Evolutionary conservation across 805 yeast genomes (phyloP), one percentile per base, ranked within the genome.

Genomic region (Wickerhamomyces chaumierensis): DNA sequence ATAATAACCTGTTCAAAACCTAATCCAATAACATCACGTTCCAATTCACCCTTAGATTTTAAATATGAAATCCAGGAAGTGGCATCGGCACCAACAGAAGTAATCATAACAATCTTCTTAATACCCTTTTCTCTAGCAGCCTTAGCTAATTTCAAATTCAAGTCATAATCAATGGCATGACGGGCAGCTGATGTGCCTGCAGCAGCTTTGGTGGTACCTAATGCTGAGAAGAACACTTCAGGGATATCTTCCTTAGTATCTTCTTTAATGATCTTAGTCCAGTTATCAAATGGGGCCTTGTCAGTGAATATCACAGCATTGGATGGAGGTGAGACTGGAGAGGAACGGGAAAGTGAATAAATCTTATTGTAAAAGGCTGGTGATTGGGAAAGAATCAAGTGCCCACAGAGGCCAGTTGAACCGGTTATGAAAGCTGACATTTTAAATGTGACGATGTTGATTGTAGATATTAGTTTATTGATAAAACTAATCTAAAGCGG

Each of bases 321-420:
- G 25, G 36, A 19, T 37, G 45, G 21, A 17, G 37, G 36, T 5
- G 31, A 25, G 3, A 28, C 36, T 5, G 53, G 53, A 15, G 34
- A 32, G 38, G 74, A 64, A 52, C 92, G 69, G 3, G 75, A 56
- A 3, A 82, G 45, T 4, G 85, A 66, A 29, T 58, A 58, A 5
- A 80, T 53, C 17, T 63, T 58, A 2, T 56, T 39, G 31, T 70
- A 63, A 33, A 68, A 62, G 3, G 57, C 48, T 1, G 60, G 42
- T 3, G 71, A 56, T 19, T 57, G 57, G 39, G 64, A 68, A 39
- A 83, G 53, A 42, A 83, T 68, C 18, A 62, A 66, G 18, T 65
- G 48, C 8, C 95, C 96, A 40, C 81, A 78, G 17, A 84, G 60
- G 2, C 95, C 95, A 1, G 95, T 85, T 21, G 87, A 70, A 2